phyloP scores from a whole-genome alignment of 192 early-diverging fungal genomes.

The Chytriomyces confervae region DNA sequence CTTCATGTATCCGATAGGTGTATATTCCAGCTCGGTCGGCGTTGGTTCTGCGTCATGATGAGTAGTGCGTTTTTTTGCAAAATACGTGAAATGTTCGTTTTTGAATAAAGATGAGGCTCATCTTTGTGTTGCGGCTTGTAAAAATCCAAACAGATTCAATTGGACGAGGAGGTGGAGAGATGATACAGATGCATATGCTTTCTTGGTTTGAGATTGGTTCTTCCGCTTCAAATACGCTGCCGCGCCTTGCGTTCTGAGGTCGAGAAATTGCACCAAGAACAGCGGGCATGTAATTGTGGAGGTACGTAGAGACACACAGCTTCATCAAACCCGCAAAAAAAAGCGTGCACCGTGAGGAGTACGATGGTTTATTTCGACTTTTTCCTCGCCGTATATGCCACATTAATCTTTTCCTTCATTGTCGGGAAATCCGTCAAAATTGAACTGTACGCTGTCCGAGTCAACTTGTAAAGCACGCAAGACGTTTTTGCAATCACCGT shows the following conservation, averaged over 20 bases:
- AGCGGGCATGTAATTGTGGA: too few relatives aligned
- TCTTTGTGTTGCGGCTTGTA: background rate
- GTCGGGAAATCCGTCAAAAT: slow-evolving; percentile 37
- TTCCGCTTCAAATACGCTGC: background rate
- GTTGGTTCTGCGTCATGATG: slow-evolving; percentile 57
- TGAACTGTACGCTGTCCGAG: slow-evolving; percentile 29
- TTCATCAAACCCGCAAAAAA: too few relatives aligned
- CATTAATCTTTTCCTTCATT: too few relatives aligned
- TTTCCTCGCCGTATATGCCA: too few relatives aligned
- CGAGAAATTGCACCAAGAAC: background rate
- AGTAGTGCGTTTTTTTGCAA: background rate
- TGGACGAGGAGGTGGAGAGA: background rate
- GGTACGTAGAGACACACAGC: too few relatives aligned
- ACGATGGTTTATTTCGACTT: too few relatives aligned
- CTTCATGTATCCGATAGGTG: slow-evolving; percentile 65
- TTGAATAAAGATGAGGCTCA: background rate
- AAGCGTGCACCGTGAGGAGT: too few relatives aligned
- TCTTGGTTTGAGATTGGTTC: background rate
- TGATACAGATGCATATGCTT: background rate
- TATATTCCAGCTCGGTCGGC: slow-evolving; percentile 80
- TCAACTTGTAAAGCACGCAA: slow-evolving; percentile 42
- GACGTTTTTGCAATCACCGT: slow-evolving; percentile 39
- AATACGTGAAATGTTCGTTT: background rate
- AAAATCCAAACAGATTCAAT: background rate
- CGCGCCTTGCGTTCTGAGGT: background rate